Evolutionary conservation across 371 early-diverging fungal species (phyloP), one percentile per base, ranked within the genome.

Genomic region (Scutellospora calospora): DNA sequence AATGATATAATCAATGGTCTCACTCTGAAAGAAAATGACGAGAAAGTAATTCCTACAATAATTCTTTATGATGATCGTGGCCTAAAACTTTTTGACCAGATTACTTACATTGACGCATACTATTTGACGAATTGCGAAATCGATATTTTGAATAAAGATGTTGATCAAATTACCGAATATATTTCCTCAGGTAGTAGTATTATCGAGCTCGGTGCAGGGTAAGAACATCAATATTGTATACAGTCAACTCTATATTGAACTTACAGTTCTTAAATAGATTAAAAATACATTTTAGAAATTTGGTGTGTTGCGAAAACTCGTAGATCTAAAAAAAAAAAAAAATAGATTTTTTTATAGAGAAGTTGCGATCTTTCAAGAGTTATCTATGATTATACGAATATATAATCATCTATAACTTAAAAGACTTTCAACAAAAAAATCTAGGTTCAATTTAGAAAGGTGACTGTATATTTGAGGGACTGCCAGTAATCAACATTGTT

Each of bases 131-230:
- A 90, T 60, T 93, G 94, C 41, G 98, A 97, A 84, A 91, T 93
- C 49, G 91, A 93, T 38, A 91, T 97, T 69, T 86, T 97, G 69
- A 76, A 87, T 45, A 83, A 84, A 12, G 85, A 89, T n/a, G 90
- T 89, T 12, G 89, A 89, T 66, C 90, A 91, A 51, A 87, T 95
- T 76, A 89, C 93, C 3, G 86, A 85, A n/a, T 85, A 90, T 20
- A 89, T 95, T 25, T 85, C 90, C 8, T 89, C 94, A 60, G 91
- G 90, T 80, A 91, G 92, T 69, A 89, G 90, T 20, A 82, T 96
- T 31, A 89, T 97, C 69, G 97, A 97, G 85, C 89, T 97, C 6
- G 97, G 97, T 20, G 93, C 94, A 62, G 97, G 97, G 93, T 94
- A 90, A 84, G 49, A 49, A 49, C 16, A 49, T 16, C 12, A 16